These are phyloP conservation scores for Sapria himalayana DNA, from an alignment of 345 rosid genomes.

Conservation along the genomic window DNA sequence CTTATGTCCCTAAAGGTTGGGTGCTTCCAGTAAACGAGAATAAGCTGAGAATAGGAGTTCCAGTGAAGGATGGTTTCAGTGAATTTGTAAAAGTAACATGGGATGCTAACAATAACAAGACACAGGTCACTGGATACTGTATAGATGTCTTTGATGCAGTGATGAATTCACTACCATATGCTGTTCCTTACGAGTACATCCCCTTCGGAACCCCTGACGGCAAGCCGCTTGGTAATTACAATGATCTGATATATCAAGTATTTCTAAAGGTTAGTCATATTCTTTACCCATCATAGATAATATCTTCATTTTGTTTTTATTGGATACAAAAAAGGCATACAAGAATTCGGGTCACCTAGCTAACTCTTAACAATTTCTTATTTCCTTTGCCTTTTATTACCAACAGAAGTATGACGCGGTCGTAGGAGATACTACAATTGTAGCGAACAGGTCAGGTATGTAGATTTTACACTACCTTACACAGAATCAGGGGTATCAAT, in stretches of 20 bases:
- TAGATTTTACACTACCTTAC: constrained; percentile 65
- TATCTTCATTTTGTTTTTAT: background rate
- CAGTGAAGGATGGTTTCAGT: constrained; percentile 12
- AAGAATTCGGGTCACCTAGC: too few relatives aligned
- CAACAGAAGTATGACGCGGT: constrained; percentile 41
- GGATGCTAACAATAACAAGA: constrained; percentile 2
- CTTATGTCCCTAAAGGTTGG: constrained; percentile 10
- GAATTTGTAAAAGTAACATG: constrained; percentile 13
- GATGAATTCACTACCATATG: constrained; percentile 8
- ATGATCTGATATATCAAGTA: constrained; percentile 11
- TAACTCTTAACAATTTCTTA: background rate
- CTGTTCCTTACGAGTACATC: constrained; percentile 6
- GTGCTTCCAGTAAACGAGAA: constrained; percentile 9
- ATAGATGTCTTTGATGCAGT: constrained; percentile 20
- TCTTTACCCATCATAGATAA: background rate
- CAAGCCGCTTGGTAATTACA: constrained; percentile 7
- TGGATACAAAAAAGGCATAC: constrained; percentile 1
- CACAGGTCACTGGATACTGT: constrained; percentile 10
- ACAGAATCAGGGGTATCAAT: constrained; percentile 56
- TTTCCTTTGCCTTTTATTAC: background rate
- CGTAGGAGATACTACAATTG: constrained; percentile 47
- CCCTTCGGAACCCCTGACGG: constrained; percentile 6
- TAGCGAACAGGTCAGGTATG: constrained; percentile 41
- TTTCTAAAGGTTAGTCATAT: constrained; percentile 4
- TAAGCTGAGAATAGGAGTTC: constrained; percentile 16